A percentile compares a stretch with the other conserved stretches of the same genome.
phyloP scores from a whole-genome alignment of 371 early-diverging fungal species.

The Coemansia sp. region DNA sequence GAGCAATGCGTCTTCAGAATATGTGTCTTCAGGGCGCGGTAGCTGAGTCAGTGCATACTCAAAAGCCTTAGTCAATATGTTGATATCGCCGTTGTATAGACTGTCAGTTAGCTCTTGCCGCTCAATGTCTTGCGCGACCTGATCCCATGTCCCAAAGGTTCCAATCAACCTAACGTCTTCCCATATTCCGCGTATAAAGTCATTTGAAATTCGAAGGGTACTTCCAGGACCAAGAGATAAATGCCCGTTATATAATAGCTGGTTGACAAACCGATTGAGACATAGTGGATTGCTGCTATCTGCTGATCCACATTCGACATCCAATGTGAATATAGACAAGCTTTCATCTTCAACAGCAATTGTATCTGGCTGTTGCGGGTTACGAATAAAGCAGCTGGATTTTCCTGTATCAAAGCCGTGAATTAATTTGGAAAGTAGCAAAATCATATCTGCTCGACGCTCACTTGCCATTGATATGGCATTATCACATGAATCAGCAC shows the following conservation, averaged over 20 bases:
- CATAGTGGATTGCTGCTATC: background rate
- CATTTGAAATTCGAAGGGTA: background rate
- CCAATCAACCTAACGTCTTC: background rate
- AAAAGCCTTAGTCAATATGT: background rate
- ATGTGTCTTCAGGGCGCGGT: background rate
- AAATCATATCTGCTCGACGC: background rate
- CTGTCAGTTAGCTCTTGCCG: slow-evolving; percentile 7
- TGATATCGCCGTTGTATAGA: background rate
- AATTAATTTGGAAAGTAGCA: background rate
- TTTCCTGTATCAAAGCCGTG: background rate
- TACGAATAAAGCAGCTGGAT: background rate
- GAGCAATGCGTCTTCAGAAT: background rate
- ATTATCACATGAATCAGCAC: background rate
- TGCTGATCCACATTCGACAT: background rate
- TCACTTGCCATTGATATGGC: background rate
- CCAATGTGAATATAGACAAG: background rate
- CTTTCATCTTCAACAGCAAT: background rate
- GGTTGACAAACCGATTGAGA: background rate
- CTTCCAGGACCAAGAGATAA: background rate
- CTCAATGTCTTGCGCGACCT: background rate
- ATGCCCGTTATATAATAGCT: background rate
- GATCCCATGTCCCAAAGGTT: background rate
- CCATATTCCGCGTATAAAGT: background rate
- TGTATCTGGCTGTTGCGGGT: background rate
- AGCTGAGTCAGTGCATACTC: background rate